A percentile compares a stretch with the other conserved stretches of the same genome.
Conservation (phyloP, 2,329 filamentous ascomycete species). For the Pochonia chlamydosporia region DNA sequence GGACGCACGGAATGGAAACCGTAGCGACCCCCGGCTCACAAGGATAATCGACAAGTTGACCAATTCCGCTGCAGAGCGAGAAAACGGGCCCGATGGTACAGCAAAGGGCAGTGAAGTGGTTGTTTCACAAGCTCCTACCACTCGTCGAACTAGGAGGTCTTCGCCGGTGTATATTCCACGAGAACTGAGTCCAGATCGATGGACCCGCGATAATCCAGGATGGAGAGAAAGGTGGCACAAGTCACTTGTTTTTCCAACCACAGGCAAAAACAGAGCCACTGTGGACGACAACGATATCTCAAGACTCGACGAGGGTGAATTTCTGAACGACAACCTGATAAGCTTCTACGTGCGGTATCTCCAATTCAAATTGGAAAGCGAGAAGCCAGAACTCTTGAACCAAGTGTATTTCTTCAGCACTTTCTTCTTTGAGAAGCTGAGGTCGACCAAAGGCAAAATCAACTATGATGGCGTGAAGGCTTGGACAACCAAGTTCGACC, state of each 20-base stretch:
- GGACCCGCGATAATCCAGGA: conserved; percentile 43
- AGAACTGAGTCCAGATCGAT: conserved; percentile 24
- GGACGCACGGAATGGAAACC: not conserved
- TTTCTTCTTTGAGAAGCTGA: conserved; percentile 81
- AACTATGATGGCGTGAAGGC: conserved; percentile 80
- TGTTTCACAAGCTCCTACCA: conserved; percentile 7
- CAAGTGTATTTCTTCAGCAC: conserved; percentile 87
- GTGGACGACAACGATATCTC: conserved; percentile 69
- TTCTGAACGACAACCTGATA: conserved; percentile 88
- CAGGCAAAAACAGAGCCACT: conserved; percentile 54
- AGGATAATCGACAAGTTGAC: conserved; percentile 2
- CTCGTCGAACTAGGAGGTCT: conserved; percentile 19
- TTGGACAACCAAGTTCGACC: conserved; percentile 82
- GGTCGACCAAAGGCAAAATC: conserved; percentile 54
- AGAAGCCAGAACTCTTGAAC: conserved; percentile 49
- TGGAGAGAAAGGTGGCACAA: conserved; percentile 51
- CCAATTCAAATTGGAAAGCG: conserved; percentile 52
- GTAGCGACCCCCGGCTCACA: not conserved
- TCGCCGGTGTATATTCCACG: conserved; percentile 10
- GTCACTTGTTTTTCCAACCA: conserved; percentile 56
- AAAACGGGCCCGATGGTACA: not conserved
- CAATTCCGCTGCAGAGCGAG: not conserved
- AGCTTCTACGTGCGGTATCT: conserved; percentile 78
- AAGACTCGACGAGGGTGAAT: conserved; percentile 76
- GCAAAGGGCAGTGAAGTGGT: not conserved